These are phyloP conservation scores for Stenocarpella maydis DNA, from an alignment of 2,329 filamentous ascomycete genomes.

Conservation along the genomic window DNA sequence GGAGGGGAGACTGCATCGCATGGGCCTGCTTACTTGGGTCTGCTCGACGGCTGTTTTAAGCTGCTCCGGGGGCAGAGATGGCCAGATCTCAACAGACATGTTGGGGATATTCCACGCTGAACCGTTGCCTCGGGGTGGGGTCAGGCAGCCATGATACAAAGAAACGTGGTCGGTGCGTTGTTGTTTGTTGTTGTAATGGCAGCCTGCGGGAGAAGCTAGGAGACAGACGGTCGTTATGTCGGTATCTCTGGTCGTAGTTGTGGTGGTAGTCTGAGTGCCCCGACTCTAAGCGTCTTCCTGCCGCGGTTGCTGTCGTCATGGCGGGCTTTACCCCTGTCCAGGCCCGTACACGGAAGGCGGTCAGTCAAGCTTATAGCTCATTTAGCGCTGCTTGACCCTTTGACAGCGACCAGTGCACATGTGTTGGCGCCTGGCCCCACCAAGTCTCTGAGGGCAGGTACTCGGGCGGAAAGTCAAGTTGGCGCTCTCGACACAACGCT, in stretches of 20 bases:
- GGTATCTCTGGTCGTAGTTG: not conserved
- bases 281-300: slow-evolving; percentile 3
- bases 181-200: not conserved
- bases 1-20: no score
- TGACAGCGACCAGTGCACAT: not conserved
- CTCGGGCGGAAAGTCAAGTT: not conserved
- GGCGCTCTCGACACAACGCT: not conserved
- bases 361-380: not conserved
- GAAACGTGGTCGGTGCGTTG: not conserved
- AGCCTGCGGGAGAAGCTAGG: slow-evolving; percentile 14
- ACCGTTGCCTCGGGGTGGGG: slow-evolving; percentile 23
- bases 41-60: slow-evolving; percentile 59
- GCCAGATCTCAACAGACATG: slow-evolving; percentile 69
- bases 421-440: not conserved
- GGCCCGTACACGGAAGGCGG: not conserved
- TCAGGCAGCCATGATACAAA: slow-evolving; percentile 41
- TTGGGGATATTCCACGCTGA: slow-evolving; percentile 34
- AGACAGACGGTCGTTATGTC: not conserved
- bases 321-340: not conserved
- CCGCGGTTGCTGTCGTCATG: slow-evolving; percentile 17
- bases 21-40: slow-evolving; percentile 54
- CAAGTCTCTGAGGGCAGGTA: not conserved
- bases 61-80: slow-evolving; percentile 58
- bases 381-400: not conserved
- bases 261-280: not conserved